Evolutionary conservation across 495 filamentous ascomycete genomes (phyloP).

Genomic region (Lentithecium fluviatile): DNA sequence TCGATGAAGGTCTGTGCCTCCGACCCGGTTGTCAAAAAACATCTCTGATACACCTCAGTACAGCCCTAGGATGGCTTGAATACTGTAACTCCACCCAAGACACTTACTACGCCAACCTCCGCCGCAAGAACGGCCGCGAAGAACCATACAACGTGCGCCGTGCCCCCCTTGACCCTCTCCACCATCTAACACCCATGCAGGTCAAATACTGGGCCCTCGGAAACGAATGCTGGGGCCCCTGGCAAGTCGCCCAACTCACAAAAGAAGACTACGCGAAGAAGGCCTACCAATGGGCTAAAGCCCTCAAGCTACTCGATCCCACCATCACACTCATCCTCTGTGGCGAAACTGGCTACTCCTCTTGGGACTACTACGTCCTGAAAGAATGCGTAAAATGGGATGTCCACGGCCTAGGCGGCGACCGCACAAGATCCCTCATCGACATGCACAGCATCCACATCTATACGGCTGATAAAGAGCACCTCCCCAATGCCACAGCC

Average conservation of each 20-base stretch:
- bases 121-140: slow-evolving; percentile 66
- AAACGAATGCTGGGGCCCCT: slow-evolving; percentile 76
- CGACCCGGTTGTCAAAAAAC: not conserved
- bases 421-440: slow-evolving; percentile 45
- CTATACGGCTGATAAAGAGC: slow-evolving; percentile 60
- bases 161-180: not conserved
- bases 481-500: slow-evolving; percentile 47
- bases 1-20: slow-evolving; percentile 61
- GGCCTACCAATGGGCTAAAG: slow-evolving; percentile 78
- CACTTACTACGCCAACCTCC: slow-evolving; percentile 76
- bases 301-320: slow-evolving; percentile 72
- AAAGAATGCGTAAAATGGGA: slow-evolving; percentile 62
- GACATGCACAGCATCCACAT: slow-evolving; percentile 73
- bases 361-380: slow-evolving; percentile 72
- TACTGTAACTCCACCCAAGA: slow-evolving; percentile 73
- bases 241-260: slow-evolving; percentile 73
- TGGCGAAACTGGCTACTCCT: slow-evolving; percentile 63
- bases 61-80: slow-evolving; percentile 68
- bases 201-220: slow-evolving; percentile 68
- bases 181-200: slow-evolving; percentile 28
- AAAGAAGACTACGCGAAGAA: slow-evolving; percentile 73
- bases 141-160: slow-evolving; percentile 66
- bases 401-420: slow-evolving; percentile 40
- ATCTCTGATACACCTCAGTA: slow-evolving; percentile 42
- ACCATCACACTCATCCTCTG: slow-evolving; percentile 66